A percentile compares a stretch with the other conserved stretches of the same genome.
phyloP scores from a whole-genome alignment of 139 green algal genomes.

The Bryopsis sp. region DNA sequence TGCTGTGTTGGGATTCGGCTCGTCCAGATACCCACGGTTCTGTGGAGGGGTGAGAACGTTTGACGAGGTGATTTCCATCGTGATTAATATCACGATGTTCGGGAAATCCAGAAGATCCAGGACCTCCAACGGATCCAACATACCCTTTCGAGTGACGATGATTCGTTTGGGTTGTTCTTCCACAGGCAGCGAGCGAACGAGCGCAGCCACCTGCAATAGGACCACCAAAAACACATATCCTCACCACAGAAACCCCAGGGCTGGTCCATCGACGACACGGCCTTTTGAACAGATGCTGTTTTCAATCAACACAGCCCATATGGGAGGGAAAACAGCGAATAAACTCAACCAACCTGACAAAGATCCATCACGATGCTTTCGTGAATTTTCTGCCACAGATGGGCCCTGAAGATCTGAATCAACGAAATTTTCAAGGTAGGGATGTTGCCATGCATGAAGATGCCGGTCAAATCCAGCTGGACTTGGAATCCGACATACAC shows the following conservation, averaged over 20 bases:
- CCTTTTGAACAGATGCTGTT: conserved; percentile 99
- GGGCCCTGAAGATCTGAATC: conserved; percentile 99
- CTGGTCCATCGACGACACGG: too few relatives aligned
- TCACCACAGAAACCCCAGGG: too few relatives aligned
- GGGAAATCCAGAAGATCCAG: conserved; percentile 99
- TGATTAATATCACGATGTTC: conserved; percentile 99
- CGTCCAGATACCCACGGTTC: too few relatives aligned
- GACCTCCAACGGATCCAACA: conserved; percentile 98
- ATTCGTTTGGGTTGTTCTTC: conserved; percentile 99
- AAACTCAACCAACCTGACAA: too few relatives aligned
- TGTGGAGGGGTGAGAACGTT: too few relatives aligned
- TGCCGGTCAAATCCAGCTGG: conserved; percentile 99
- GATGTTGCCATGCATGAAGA: conserved; percentile 99
- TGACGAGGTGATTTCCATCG: too few relatives aligned
- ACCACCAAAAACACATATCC: too few relatives aligned
- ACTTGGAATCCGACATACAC: conserved; percentile 99
- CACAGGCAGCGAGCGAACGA: conserved; percentile 91
- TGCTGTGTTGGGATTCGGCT: too few relatives aligned
- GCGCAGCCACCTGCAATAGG: conserved; percentile 75
- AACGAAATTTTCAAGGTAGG: conserved; percentile 99
- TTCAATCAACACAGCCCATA: conserved; percentile 98
- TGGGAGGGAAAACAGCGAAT: too few relatives aligned
- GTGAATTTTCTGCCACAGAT: conserved; percentile 99
- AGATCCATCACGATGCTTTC: conserved; percentile 88
- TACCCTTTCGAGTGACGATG: conserved; percentile 97